Conservation (phyloP, 2,329 filamentous ascomycete species). For the Biscogniauxia mediterranea region DNA sequence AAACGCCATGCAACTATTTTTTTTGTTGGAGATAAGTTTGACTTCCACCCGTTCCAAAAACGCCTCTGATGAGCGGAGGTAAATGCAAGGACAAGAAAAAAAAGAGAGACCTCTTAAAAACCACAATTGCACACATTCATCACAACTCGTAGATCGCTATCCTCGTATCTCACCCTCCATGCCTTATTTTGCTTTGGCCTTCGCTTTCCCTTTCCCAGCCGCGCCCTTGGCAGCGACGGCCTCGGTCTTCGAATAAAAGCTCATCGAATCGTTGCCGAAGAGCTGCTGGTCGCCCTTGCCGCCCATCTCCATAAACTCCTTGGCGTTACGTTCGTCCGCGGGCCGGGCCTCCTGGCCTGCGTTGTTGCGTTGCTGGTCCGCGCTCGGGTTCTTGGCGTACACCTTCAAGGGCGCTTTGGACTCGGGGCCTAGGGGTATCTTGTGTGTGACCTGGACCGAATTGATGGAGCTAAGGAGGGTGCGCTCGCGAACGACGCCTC, state of each 20-base stretch:
- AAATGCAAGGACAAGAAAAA: too few relatives aligned
- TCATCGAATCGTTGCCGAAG: conserved; percentile 62
- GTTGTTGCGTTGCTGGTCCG: conserved; percentile 41
- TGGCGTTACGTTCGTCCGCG: conserved; percentile 62
- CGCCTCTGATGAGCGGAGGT: too few relatives aligned
- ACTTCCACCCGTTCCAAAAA: too few relatives aligned
- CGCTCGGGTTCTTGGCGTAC: conserved; percentile 66
- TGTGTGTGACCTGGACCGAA: conserved; percentile 56
- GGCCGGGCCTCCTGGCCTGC: conserved; percentile 60
- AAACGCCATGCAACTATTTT: too few relatives aligned
- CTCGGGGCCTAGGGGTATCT: conserved; percentile 57
- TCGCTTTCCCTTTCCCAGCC: conserved; percentile 15
- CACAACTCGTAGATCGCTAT: not conserved
- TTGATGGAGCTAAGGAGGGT: conserved; percentile 84
- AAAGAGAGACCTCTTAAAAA: too few relatives aligned
- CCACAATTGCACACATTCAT: too few relatives aligned
- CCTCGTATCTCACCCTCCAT: conserved; percentile 23
- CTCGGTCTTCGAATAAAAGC: conserved; percentile 47
- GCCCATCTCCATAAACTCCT: conserved; percentile 81
- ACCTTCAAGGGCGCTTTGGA: conserved; percentile 65
- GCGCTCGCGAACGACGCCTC: conserved; percentile 77
- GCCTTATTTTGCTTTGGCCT: conserved; percentile 23
- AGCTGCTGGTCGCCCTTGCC: conserved; percentile 81
- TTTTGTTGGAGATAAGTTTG: too few relatives aligned
- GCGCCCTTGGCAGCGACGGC: conserved; percentile 30